Percentiles rank a stretch among this genome's conserved stretches.
These are phyloP conservation scores for Colletotrichum tofieldiae DNA, from an alignment of 2,329 filamentous ascomycete species.

Conservation along the genomic window DNA sequence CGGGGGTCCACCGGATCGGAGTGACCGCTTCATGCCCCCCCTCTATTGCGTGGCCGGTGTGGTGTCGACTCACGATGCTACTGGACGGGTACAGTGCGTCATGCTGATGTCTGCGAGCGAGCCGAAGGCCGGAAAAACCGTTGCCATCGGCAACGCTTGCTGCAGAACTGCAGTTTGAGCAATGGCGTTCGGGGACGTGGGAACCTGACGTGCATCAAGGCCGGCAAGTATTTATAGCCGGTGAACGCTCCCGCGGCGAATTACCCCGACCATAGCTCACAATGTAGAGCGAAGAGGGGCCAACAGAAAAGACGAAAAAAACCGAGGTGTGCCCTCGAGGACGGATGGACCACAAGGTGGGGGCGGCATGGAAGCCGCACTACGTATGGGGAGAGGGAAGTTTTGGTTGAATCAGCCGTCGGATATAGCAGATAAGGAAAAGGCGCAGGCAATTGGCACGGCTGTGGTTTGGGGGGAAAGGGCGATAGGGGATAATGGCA, in stretches of 20 bases:
- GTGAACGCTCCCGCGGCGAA: neutral
- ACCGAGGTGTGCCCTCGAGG: constrained; percentile 9
- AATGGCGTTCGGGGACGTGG: neutral
- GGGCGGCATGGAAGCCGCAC: neutral
- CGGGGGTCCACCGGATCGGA: constrained; percentile 15
- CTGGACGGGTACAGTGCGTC: neutral
- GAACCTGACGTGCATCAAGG: neutral
- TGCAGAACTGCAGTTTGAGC: neutral
- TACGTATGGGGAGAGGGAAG: neutral
- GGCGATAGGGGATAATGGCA: constrained; percentile 33
- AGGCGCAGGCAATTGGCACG: constrained; percentile 27
- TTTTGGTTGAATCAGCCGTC: constrained; percentile 19
- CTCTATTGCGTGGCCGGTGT: neutral
- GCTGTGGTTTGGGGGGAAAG: constrained; percentile 5
- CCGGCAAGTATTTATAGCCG: neutral
- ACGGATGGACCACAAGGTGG: constrained; percentile 8
- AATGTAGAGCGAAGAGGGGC: constrained; percentile 3
- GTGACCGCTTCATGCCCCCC: neutral
- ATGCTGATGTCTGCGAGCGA: neutral
- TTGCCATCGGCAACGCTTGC: neutral
- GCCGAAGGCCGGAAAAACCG: neutral
- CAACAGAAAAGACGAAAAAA: constrained; percentile 7
- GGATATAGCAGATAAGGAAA: constrained; percentile 31
- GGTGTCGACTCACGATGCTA: neutral
- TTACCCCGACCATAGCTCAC: constrained; percentile 13